Evolutionary conservation across 768 basidiomycete genomes (phyloP).

Genomic region (Tulasnella sp.): DNA sequence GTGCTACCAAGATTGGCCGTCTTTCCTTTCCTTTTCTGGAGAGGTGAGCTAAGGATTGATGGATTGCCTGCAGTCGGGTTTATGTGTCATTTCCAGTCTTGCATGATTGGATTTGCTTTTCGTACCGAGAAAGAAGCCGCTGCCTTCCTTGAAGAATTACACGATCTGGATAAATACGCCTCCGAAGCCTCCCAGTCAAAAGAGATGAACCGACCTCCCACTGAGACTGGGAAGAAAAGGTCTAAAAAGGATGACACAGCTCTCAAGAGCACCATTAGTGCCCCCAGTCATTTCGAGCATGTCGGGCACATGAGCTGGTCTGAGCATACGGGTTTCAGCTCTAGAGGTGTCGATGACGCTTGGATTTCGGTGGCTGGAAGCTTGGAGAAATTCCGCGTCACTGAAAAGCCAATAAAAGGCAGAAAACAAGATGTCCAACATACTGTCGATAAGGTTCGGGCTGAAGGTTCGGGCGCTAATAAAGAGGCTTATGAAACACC

Average conservation of each 20-base stretch:
- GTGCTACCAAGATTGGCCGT: slow-evolving; percentile 80
- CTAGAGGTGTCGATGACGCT: slow-evolving; percentile 83
- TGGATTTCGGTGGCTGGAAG: slow-evolving; percentile 76
- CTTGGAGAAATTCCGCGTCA: slow-evolving; percentile 68
- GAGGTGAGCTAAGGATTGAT: slow-evolving; percentile 64
- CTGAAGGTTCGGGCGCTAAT: slow-evolving; percentile 38
- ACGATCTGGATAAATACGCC: slow-evolving; percentile 61
- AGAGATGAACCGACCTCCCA: neutral
- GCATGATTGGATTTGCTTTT: slow-evolving; percentile 91
- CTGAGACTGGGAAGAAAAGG: slow-evolving; percentile 51
- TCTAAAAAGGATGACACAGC: slow-evolving; percentile 65
- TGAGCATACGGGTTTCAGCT: slow-evolving; percentile 80
- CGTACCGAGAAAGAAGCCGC: slow-evolving; percentile 84
- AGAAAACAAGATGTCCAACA: slow-evolving; percentile 89
- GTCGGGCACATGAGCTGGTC: slow-evolving; percentile 97
- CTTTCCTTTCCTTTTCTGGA: slow-evolving; percentile 90
- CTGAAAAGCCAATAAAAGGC: slow-evolving; percentile 65
- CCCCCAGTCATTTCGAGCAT: slow-evolving; percentile 78
- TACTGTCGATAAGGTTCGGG: slow-evolving; percentile 61
- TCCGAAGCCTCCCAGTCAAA: slow-evolving; percentile 47
- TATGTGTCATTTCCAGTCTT: slow-evolving; percentile 58
- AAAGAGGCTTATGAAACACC: slow-evolving; percentile 34
- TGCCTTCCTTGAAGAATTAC: slow-evolving; percentile 83
- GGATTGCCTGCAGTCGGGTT: neutral
- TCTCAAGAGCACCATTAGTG: slow-evolving; percentile 91